A percentile compares a stretch with the other conserved stretches of the same genome.
Conservation (phyloP, 2,329 filamentous ascomycete genomes). For the Fusarium xylarioides region DNA sequence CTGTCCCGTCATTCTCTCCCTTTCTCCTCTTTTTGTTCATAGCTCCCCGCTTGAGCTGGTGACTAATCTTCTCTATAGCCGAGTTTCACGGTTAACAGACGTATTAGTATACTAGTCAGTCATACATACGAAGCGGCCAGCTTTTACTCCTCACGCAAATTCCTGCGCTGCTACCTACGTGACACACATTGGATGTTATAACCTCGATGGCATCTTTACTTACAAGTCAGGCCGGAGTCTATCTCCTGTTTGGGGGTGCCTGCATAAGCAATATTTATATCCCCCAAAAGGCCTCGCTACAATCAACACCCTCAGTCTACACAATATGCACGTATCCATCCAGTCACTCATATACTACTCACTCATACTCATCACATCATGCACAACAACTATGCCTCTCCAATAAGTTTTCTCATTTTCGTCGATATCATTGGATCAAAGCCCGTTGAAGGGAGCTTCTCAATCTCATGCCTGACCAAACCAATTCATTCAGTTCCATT, state of each 20-base stretch:
- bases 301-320: background rate
- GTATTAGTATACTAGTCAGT: background rate
- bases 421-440: constrained; percentile 42
- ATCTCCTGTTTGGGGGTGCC: background rate
- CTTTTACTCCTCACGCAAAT: background rate
- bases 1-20: background rate
- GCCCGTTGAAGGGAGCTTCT: constrained; percentile 30
- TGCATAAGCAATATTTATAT: background rate
- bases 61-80: background rate
- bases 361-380: background rate
- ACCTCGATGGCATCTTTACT: background rate
- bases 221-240: background rate
- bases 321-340: background rate
- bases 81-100: background rate
- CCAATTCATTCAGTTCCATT: constrained; percentile 28
- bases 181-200: background rate
- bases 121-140: background rate
- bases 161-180: background rate
- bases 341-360: background rate
- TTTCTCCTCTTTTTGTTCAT: background rate
- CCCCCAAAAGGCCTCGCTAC: background rate
- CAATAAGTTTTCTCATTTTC: constrained; percentile 36
- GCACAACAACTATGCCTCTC: constrained; percentile 6
- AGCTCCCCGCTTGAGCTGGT: background rate
- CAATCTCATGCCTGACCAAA: constrained; percentile 37